Base-by-base conservation (phyloP, 2,329 filamentous ascomycete species). In the Fusarium newnesense region DNA sequence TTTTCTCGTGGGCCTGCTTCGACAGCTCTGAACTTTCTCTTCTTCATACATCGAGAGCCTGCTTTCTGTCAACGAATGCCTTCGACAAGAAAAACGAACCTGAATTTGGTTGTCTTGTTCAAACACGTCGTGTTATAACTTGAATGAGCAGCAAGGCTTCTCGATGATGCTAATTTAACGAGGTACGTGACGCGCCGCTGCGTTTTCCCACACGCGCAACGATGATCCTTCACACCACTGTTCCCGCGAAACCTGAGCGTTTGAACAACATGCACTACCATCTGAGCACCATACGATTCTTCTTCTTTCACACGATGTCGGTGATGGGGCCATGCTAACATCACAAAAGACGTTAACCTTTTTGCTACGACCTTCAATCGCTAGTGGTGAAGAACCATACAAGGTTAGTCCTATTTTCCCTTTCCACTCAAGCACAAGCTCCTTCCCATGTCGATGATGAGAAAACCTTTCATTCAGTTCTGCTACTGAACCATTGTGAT, bases 221-320 rank as follows among this genome's bases (percentile, higher is more conserved):
- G 88, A 90, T 89, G 88, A 90, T 83, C 79, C 74, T 80, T 74
- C 77, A 81, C 83, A 84, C 87, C 86, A 89, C 87, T 84, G 87
- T 90, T 90, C 87, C 80, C 87, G 89, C 86, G 87, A 90, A 78
- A 77, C 85, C 86, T 87, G 89, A 90, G 88, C 89, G 87, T 79
- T 74, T 80, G 85, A 89, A 90, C 86, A 85, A 92, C 90, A 92
- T 92, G 90, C 90, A 92, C 90, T 91, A 92, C 90, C 90, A 92
- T 92, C 90, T 92, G 90, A 90, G 83, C 64, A 57, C 67, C 62
- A 46, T 56, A 19, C 63, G 18, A 43, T 50, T 18, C 28, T 34
- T 34, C 34, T 36, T 18, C 42, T 47, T 39, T 6, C 30, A 13
- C 24, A 28, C 19, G n/a, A 63, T 30, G 13, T n/a, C 7, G 19